These are phyloP conservation scores for Paecilomyces formosus DNA, from an alignment of 2,329 filamentous ascomycete species.

Conservation along the genomic window DNA sequence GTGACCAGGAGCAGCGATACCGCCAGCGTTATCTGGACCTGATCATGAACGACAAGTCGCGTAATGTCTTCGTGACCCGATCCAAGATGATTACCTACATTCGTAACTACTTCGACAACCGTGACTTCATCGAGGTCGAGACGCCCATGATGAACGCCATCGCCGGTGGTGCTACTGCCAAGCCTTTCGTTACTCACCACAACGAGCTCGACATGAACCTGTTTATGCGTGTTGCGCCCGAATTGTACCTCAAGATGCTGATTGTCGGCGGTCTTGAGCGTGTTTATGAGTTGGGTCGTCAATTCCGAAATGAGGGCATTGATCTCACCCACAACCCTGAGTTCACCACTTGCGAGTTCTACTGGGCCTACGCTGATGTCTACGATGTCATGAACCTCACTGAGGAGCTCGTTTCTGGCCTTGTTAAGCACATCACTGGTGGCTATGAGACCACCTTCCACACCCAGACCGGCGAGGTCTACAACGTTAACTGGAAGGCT, in stretches of 20 bases:
- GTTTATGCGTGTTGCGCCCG: conserved; percentile 89
- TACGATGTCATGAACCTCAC: conserved; percentile 87
- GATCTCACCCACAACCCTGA: conserved; percentile 96
- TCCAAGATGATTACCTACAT: conserved; percentile 85
- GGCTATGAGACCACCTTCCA: conserved; percentile 78
- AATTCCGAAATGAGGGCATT: conserved; percentile 90
- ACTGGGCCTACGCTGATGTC: conserved; percentile 86
- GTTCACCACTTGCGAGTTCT: conserved; percentile 97
- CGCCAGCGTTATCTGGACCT: conserved; percentile 91
- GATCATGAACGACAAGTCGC: conserved; percentile 87
- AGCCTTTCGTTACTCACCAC: conserved; percentile 91
- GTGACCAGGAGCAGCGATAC: conserved; percentile 89
- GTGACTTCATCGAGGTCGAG: conserved; percentile 88
- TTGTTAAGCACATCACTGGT: conserved; percentile 85
- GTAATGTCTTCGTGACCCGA: conserved; percentile 76
- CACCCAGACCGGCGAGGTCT: conserved; percentile 76
- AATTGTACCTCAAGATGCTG: conserved; percentile 93
- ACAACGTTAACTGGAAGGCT: conserved; percentile 90
- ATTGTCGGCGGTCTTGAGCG: conserved; percentile 90
- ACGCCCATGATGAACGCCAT: conserved; percentile 97
- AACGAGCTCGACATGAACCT: conserved; percentile 94
- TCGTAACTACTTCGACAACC: conserved; percentile 77
- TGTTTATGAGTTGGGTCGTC: conserved; percentile 91
- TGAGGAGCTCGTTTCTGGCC: conserved; percentile 81
- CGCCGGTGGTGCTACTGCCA: conserved; percentile 89